A percentile compares a stretch with the other conserved stretches of the same genome.
Conservation (phyloP, 73 alveolate species). For the Tetrahymena elliotti region DNA sequence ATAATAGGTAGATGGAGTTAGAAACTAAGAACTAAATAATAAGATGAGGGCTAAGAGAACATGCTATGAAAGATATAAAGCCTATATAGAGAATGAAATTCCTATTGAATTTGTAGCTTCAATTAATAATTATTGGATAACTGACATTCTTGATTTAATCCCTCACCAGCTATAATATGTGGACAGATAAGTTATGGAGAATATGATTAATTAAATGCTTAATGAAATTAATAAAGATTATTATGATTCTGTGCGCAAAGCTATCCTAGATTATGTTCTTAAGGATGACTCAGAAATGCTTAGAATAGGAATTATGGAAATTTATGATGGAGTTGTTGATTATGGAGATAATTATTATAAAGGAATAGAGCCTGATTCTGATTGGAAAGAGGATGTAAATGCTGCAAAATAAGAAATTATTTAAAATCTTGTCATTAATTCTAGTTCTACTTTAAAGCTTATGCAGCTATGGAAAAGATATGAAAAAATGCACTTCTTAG, state of each 20-base stretch:
- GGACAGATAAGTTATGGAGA: constrained; percentile 58
- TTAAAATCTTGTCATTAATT: constrained; percentile 73
- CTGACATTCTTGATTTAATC: constrained; percentile 71
- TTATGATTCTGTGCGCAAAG: constrained; percentile 62
- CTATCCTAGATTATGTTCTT: constrained; percentile 77
- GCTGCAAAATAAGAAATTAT: constrained; percentile 87
- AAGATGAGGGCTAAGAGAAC: constrained; percentile 63
- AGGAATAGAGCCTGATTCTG: constrained; percentile 78
- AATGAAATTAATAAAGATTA: constrained; percentile 79
- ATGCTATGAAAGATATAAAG: constrained; percentile 66
- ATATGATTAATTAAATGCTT: constrained; percentile 70
- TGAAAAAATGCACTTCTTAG: constrained; percentile 63
- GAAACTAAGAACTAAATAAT: constrained; percentile 25
- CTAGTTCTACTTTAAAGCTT: constrained; percentile 71
- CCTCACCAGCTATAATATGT: constrained; percentile 78
- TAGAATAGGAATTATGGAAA: constrained; percentile 71
- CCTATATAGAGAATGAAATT: constrained; percentile 80
- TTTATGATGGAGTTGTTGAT: constrained; percentile 69
- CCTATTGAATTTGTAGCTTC: constrained; percentile 88
- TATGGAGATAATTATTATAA: constrained; percentile 76
- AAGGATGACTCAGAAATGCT: constrained; percentile 72
- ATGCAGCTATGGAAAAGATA: constrained; percentile 76
- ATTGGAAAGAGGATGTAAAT: constrained; percentile 88
- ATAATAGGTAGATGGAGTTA: neutral
- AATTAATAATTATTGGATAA: constrained; percentile 77